Percentiles rank a stretch among this genome's conserved stretches.
Evolutionary conservation across 208 protist species (phyloP).

Genomic region (Trypanosomatidae sp.): DNA sequence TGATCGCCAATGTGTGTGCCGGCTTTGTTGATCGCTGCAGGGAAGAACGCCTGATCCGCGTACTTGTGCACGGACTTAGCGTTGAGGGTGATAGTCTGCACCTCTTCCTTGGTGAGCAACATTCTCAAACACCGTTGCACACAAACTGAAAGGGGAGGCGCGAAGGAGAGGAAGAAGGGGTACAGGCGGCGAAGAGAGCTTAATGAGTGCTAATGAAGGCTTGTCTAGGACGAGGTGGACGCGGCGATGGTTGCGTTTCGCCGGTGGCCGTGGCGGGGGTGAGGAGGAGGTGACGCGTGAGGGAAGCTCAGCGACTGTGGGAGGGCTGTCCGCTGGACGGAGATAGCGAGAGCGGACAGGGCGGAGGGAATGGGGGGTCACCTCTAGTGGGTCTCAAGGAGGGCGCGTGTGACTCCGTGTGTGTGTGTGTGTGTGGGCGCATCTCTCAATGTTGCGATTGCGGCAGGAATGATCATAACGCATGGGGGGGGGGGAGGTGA

Average conservation of each 20-base stretch:
- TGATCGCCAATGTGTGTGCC: slow-evolving; percentile 27
- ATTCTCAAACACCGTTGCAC: background rate
- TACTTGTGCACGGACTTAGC: slow-evolving; percentile 69
- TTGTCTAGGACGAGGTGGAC: background rate
- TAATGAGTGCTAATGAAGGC: background rate
- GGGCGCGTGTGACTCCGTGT: background rate
- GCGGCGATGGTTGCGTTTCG: background rate
- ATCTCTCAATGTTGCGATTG: too few species aligned
- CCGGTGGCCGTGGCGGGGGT: background rate
- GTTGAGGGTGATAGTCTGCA: slow-evolving; percentile 57
- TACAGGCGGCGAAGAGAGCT: background rate
- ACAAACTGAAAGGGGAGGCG: background rate
- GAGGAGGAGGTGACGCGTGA: background rate
- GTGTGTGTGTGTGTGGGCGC: background rate
- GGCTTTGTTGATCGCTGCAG: slow-evolving; percentile 43
- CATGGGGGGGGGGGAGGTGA: too few species aligned
- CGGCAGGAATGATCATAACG: too few species aligned
- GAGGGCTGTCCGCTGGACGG: background rate
- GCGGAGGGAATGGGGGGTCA: background rate
- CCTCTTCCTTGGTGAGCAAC: slow-evolving; percentile 40
- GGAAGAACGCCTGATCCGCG: slow-evolving; percentile 59
- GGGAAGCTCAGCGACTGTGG: background rate
- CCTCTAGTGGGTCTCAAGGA: background rate
- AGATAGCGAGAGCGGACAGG: background rate
- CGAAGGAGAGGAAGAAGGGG: slow-evolving; percentile 20